These are phyloP conservation scores for Sphenostylis stenocarpa DNA, from an alignment of 306 rosid species.

Conservation along the genomic window DNA sequence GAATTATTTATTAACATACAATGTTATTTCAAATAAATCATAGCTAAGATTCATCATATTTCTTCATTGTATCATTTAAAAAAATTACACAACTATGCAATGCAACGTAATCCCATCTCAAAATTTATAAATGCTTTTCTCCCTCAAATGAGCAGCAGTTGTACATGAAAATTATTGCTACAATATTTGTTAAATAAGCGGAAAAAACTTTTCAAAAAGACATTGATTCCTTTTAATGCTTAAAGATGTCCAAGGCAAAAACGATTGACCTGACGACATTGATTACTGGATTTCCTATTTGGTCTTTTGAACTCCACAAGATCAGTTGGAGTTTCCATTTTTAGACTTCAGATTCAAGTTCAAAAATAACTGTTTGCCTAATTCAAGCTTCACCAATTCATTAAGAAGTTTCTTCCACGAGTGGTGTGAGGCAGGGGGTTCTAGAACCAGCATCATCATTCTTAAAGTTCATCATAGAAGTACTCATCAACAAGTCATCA, in stretches of 20 bases:
- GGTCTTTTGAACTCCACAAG: background rate
- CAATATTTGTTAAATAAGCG: background rate
- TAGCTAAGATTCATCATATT: background rate
- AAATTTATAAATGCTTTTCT: background rate
- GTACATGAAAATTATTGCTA: conserved; percentile 1
- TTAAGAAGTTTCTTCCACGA: background rate
- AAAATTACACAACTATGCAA: conserved; percentile 12
- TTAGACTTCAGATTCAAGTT: background rate
- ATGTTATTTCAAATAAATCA: conserved; percentile 23
- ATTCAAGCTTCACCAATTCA: conserved; percentile 8
- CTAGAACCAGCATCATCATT: background rate
- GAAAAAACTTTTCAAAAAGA: background rate
- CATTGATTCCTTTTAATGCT: background rate
- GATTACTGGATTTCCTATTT: background rate
- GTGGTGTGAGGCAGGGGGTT: background rate
- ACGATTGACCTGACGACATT: background rate
- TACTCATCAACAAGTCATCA: background rate
- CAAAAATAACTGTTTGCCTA: background rate
- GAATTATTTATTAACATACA: conserved; percentile 14
- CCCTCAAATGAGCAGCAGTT: background rate
- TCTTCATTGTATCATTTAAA: conserved; percentile 10
- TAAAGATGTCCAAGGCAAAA: background rate
- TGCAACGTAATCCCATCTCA: conserved; percentile 8
- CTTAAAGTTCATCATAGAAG: conserved; percentile 10
- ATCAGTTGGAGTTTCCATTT: background rate